Evolutionary conservation across 331 rosid genomes (phyloP).

Genomic region (Phaseolus coccineus): DNA sequence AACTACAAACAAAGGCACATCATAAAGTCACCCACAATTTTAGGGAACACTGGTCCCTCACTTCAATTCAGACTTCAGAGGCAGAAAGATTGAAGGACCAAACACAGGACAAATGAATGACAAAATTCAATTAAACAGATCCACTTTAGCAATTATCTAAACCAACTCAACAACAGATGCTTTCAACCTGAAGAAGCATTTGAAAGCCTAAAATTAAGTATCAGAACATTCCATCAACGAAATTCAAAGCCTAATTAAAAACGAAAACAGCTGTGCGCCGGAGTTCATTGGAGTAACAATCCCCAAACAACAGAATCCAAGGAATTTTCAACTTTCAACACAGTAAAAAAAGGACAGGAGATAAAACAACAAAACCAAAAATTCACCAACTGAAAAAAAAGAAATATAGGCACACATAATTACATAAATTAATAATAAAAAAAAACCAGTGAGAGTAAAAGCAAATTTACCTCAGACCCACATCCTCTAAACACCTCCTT

Average conservation of each 20-base stretch:
- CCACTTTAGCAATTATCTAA: slow-evolving; percentile 48
- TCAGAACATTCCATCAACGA: slow-evolving; percentile 32
- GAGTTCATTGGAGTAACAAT: slow-evolving; percentile 51
- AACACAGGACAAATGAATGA: slow-evolving; percentile 18
- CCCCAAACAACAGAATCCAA: slow-evolving; percentile 44
- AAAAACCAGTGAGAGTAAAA: slow-evolving; percentile 32
- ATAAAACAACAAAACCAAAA: slow-evolving; percentile 49
- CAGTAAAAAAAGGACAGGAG: slow-evolving; percentile 37
- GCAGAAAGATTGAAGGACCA: slow-evolving; percentile 38
- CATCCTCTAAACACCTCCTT: slow-evolving; percentile 56
- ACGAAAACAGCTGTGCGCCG: slow-evolving; percentile 30
- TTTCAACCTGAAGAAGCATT: slow-evolving; percentile 45
- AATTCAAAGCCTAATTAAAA: slow-evolving; percentile 28
- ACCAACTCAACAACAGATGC: slow-evolving; percentile 27
- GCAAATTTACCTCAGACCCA: slow-evolving; percentile 83
- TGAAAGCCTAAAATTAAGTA: slow-evolving; percentile 48
- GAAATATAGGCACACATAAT: not conserved
- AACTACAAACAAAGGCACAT: slow-evolving; percentile 31
- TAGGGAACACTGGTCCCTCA: slow-evolving; percentile 3
- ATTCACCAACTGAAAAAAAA: slow-evolving; percentile 36
- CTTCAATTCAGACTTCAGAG: slow-evolving; percentile 39
- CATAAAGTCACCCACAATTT: slow-evolving; percentile 38
- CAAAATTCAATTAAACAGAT: slow-evolving; percentile 53
- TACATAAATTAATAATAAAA: slow-evolving; percentile 43
- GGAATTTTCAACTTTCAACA: slow-evolving; percentile 32